A percentile compares a stretch with the other conserved stretches of the same genome.
Evolutionary conservation across 192 early-diverging fungal genomes (phyloP).

Genomic region (Chytriomyces hyalinus): DNA sequence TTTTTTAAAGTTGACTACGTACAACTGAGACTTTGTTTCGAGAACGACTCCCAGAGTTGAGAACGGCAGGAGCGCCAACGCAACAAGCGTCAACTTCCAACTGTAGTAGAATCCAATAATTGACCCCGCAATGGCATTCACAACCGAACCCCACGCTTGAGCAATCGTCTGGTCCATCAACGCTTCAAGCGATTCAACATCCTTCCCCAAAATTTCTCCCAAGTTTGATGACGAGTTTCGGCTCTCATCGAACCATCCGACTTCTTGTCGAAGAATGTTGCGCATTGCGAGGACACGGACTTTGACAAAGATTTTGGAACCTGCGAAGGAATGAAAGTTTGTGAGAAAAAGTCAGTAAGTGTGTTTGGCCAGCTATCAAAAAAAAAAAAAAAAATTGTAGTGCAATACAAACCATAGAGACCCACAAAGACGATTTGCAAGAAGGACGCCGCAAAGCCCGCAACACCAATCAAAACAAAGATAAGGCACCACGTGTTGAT

Average conservation of each 20-base stretch:
- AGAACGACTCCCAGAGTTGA: constrained; percentile 38
- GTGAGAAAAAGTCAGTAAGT: constrained; percentile 42
- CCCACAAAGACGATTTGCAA: constrained; percentile 61
- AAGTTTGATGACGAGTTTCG: constrained; percentile 71
- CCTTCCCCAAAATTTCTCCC: constrained; percentile 50
- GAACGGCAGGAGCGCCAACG: constrained; percentile 48
- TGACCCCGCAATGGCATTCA: constrained; percentile 37
- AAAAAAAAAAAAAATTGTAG: constrained; percentile 34
- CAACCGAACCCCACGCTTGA: constrained; percentile 51
- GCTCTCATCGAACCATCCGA: constrained; percentile 81
- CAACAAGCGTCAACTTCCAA: constrained; percentile 86
- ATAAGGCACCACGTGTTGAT: constrained; percentile 62
- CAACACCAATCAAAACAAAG: constrained; percentile 63
- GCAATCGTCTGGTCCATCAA: constrained; percentile 23
- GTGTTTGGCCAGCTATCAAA: constrained; percentile 44
- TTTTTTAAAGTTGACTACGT: not conserved
- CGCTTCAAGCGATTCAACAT: constrained; percentile 50
- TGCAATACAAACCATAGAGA: constrained; percentile 68
- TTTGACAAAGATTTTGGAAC: constrained; percentile 25
- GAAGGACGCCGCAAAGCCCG: constrained; percentile 55
- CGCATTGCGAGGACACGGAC: constrained; percentile 70
- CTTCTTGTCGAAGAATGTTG: constrained; percentile 81
- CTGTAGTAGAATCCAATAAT: constrained; percentile 59
- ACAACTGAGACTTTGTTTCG: constrained; percentile 34
- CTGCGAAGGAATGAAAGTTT: not conserved